A percentile compares a stretch with the other conserved stretches of the same genome.
Evolutionary conservation across 108 stramenopile species (phyloP).

Genomic region (Cafeteria roenbergensis): DNA sequence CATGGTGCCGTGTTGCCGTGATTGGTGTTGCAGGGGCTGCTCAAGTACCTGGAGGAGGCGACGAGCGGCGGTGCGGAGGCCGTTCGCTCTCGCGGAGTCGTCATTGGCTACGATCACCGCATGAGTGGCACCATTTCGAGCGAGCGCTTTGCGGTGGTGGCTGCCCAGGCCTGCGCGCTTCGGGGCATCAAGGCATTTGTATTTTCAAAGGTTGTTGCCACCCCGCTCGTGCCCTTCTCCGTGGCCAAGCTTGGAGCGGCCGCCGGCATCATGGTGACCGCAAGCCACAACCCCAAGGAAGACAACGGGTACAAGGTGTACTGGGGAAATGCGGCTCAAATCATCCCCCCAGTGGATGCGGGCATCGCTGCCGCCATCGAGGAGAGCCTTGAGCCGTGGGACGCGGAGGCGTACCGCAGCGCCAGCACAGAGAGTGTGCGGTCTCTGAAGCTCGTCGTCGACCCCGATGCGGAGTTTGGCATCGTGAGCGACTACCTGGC

Average conservation of each 20-base stretch:
- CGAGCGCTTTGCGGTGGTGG: slow-evolving; percentile 63
- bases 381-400: slow-evolving; percentile 70
- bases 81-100: slow-evolving; percentile 37
- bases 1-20: too few relatives aligned
- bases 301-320: slow-evolving; percentile 95
- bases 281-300: slow-evolving; percentile 87
- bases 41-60: slow-evolving; percentile 13
- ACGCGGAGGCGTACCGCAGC: neutral
- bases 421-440: slow-evolving; percentile 16
- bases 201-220: slow-evolving; percentile 64
- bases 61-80: slow-evolving; percentile 12
- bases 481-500: slow-evolving; percentile 51
- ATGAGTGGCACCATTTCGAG: slow-evolving; percentile 42
- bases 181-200: slow-evolving; percentile 64
- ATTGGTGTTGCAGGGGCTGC: too few relatives aligned
- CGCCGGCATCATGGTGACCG: slow-evolving; percentile 92
- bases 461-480: slow-evolving; percentile 35
- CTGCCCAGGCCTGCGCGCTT: slow-evolving; percentile 62
- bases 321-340: slow-evolving; percentile 82
- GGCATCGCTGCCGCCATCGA: slow-evolving; percentile 66
- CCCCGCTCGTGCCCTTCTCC: slow-evolving; percentile 76
- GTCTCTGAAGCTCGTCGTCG: neutral
- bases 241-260: slow-evolving; percentile 38
- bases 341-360: slow-evolving; percentile 71
- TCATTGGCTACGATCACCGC: slow-evolving; percentile 86